These are phyloP conservation scores for Neoconidiobolus thromboides DNA, from an alignment of 371 early-diverging fungal genomes.

Conservation along the genomic window DNA sequence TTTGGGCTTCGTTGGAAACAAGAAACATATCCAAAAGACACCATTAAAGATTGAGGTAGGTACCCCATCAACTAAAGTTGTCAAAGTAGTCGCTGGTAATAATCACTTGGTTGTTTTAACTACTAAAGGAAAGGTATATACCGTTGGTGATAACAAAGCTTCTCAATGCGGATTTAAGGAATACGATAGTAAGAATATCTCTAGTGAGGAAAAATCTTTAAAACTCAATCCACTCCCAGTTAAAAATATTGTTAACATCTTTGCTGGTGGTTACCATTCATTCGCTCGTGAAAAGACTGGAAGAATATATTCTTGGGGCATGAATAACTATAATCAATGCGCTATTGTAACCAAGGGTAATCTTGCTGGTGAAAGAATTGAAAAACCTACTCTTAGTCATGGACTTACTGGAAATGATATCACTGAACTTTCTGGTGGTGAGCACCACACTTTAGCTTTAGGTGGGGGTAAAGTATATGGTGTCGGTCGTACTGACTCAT, in stretches of 20 bases:
- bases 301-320: conserved; percentile 72
- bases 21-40: conserved; percentile 31
- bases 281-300: conserved; percentile 51
- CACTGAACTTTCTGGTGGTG: conserved; percentile 46
- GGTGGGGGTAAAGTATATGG: conserved; percentile 53
- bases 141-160: conserved; percentile 4
- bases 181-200: neutral
- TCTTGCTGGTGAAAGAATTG: conserved; percentile 17
- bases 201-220: neutral
- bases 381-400: conserved; percentile 17
- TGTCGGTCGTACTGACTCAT: conserved; percentile 80
- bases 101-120: neutral
- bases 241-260: conserved; percentile 46
- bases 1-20: conserved; percentile 43
- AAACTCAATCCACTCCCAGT: conserved; percentile 11
- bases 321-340: conserved; percentile 91
- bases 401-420: conserved; percentile 11
- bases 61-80: too few species aligned
- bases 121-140: conserved; percentile 9
- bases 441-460: conserved; percentile 71
- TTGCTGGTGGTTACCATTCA: conserved; percentile 78
- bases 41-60: conserved; percentile 10
- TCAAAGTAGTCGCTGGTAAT: neutral
- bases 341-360: conserved; percentile 31
- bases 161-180: conserved; percentile 4